These are phyloP conservation scores for Aschersonia sp. DNA, from an alignment of 2,329 filamentous ascomycete species.

Conservation along the genomic window DNA sequence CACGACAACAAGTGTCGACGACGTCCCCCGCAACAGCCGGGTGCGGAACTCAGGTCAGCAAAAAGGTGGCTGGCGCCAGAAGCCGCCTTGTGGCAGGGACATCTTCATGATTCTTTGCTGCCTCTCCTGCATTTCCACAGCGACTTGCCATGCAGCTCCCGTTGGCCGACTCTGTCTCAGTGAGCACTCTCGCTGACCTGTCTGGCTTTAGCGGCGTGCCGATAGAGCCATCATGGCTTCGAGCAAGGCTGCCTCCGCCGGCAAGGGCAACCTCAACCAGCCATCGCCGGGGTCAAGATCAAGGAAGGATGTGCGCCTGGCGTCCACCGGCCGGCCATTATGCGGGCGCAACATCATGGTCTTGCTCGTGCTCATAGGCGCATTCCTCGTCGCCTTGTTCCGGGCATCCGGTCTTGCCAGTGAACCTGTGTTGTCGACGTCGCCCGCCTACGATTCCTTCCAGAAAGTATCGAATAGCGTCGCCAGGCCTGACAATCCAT, in stretches of 20 bases:
- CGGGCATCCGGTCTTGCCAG: slow-evolving; percentile 6
- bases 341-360: slow-evolving; percentile 5
- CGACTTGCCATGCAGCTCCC: neutral
- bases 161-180: neutral
- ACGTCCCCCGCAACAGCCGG: neutral
- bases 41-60: neutral
- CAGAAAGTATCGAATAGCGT: slow-evolving; percentile 1
- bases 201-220: neutral
- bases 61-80: neutral
- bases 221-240: slow-evolving; percentile 4
- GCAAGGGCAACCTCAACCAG: slow-evolving; percentile 1
- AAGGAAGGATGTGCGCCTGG: neutral
- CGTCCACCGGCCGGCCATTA: neutral
- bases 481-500: slow-evolving; percentile 4
- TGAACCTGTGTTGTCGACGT: slow-evolving; percentile 6
- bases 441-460: slow-evolving; percentile 2
- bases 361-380: slow-evolving; percentile 5
- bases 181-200: neutral
- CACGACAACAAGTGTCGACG: neutral
- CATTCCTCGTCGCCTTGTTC: slow-evolving; percentile 5
- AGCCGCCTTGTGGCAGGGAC: neutral
- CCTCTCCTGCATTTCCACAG: neutral
- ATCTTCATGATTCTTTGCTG: neutral
- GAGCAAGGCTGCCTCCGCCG: neutral
- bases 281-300: neutral